These are phyloP conservation scores for Pseudocercospora macadamiae DNA, from an alignment of 2,329 filamentous ascomycete genomes.

Conservation along the genomic window DNA sequence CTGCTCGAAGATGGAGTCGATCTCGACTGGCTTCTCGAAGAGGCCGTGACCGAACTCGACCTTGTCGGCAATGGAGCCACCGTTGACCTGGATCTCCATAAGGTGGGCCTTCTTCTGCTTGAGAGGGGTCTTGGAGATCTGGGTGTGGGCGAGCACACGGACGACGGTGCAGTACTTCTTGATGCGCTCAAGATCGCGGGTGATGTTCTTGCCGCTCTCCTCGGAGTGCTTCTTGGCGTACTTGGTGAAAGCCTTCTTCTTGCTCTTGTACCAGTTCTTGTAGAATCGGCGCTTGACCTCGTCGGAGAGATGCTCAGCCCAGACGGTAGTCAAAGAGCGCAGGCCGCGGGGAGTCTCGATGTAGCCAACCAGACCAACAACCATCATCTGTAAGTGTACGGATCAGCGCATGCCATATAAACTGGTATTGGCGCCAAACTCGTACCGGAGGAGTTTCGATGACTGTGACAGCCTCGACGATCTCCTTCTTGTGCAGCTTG, in stretches of 20 bases:
- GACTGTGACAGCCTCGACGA: constrained; percentile 85
- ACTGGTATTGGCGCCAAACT: constrained; percentile 54
- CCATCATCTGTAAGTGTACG: constrained; percentile 78
- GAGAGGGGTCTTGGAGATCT: constrained; percentile 98
- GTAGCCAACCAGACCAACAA: constrained; percentile 99
- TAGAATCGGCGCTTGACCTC: constrained; percentile 99
- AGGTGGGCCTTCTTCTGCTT: constrained; percentile 99
- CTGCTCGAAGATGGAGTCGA: constrained; percentile 96
- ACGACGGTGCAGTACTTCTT: constrained; percentile 99
- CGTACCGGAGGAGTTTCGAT: constrained; percentile 89
- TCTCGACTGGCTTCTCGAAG: constrained; percentile 98
- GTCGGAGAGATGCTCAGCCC: constrained; percentile 98
- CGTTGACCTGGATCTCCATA: constrained; percentile 99
- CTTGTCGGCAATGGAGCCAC: constrained; percentile 94
- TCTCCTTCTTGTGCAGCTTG: constrained; percentile 99
- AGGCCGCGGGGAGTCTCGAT: constrained; percentile 99
- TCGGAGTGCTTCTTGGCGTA: constrained; percentile 99
- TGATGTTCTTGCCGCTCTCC: constrained; percentile 84
- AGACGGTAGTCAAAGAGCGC: constrained; percentile 98
- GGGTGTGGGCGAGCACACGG: constrained; percentile 98
- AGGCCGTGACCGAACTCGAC: constrained; percentile 92
- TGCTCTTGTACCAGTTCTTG: constrained; percentile 99
- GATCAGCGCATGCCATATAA: constrained; percentile 63
- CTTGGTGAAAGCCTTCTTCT: constrained; percentile 99
- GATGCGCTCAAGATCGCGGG: constrained; percentile 98